These are phyloP conservation scores for Fraxinus ornus DNA, from an alignment of 305 asterid genomes.

Conservation along the genomic window DNA sequence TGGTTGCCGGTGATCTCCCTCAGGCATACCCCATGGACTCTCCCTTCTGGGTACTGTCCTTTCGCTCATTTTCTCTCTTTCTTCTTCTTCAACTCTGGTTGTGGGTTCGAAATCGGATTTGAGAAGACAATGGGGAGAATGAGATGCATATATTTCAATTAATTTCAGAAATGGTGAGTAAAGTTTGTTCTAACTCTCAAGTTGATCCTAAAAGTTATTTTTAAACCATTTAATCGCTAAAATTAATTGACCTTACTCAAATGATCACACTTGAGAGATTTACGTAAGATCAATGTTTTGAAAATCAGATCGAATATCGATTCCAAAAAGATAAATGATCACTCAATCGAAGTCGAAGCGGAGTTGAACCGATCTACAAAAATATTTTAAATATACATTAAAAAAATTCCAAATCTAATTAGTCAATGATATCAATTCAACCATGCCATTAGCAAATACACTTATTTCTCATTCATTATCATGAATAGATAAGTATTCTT, in stretches of 20 bases:
- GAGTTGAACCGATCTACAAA: not conserved
- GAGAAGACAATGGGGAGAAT: not conserved
- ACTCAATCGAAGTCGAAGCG: not conserved
- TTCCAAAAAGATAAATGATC: not conserved
- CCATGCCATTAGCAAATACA: not conserved
- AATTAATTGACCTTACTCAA: not conserved
- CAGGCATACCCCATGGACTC: conserved; percentile 89
- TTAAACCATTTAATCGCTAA: not conserved
- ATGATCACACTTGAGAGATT: not conserved
- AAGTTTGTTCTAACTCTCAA: not conserved
- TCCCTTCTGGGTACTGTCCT: conserved; percentile 95
- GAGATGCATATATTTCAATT: not conserved
- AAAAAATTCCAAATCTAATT: not conserved
- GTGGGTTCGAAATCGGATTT: not conserved
- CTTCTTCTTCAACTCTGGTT: not conserved
- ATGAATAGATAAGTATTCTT: not conserved
- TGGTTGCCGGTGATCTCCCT: conserved; percentile 62
- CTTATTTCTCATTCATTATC: not conserved
- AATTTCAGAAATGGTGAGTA: not conserved
- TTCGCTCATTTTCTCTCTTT: conserved; percentile 55
- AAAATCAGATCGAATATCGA: too few relatives aligned
- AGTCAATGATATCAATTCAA: not conserved
- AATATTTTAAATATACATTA: too few relatives aligned
- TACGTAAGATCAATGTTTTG: not conserved
- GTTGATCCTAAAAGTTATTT: not conserved